Base-by-base conservation (phyloP, 352 stramenopile species). In the Globisporangium megalacanthum region DNA sequence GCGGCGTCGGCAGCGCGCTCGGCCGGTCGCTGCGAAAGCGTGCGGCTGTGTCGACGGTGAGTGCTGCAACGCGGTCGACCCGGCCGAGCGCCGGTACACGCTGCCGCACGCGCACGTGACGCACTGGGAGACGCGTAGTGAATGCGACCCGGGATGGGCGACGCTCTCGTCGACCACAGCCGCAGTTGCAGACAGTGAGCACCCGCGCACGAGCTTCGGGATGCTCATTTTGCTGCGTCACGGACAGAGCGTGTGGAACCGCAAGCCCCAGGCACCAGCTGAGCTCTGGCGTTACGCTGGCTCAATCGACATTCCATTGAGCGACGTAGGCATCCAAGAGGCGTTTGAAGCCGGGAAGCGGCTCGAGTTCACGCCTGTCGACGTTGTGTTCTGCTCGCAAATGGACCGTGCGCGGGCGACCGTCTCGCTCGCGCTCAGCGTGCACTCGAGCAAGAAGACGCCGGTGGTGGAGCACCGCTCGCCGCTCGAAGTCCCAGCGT, bases 201-300 rank as follows among this genome's bases (percentile, higher is more conserved):
- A 67, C 11, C 36, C 68, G 22, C 74, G 77, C 52, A 75, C 66
- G 33, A 88, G 78, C 65, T 84, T 86, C 42, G 83, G 83, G 17
- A 88, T 77, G 62, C 78, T 93, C 47, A 89, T 93, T 50, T 56
- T 93, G 50, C 63, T 93, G 52, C 83, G 83, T n/a, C 83, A 93
- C 63, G 83, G 83, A 9, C 83, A 93, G 63, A 91, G 80, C 61
- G 79, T 93, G 52, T 93, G 83, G 83, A 93, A 93, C 66, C 79
- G 79, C 63, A 92, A 93, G 55, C 83, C 83, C 13, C 69, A 89
- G 45, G 68, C 61, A 14, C 83, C 83, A 6, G 70, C 72, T n/a
- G 76, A 89, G 49, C 65, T 89, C 29, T 93, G 83, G 83, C 79
- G 83, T 13, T 93, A 93, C 65, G 83, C 83, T 35, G 83, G 83